Percentiles rank a stretch among this genome's conserved stretches.
These are phyloP conservation scores for Irpex rosettiformis DNA, from an alignment of 1,284 basidiomycete genomes.

Conservation along the genomic window DNA sequence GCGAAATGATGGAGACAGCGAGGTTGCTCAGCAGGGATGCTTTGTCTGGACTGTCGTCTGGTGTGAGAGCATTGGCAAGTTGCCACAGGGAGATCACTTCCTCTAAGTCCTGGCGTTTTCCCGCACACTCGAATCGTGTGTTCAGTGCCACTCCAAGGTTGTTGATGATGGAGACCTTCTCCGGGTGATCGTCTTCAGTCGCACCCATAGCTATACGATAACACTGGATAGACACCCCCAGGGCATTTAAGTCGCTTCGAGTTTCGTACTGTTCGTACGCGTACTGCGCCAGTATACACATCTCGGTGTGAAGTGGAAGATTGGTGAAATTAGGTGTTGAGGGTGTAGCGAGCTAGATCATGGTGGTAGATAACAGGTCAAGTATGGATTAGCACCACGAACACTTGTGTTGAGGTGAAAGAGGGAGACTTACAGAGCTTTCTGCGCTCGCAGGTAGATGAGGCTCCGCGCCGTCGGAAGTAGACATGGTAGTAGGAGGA, in stretches of 20 bases:
- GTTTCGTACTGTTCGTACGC: background rate
- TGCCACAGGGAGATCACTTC: background rate
- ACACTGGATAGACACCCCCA: background rate
- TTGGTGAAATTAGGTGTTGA: too few relatives aligned
- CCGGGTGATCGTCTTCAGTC: background rate
- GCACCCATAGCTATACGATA: background rate
- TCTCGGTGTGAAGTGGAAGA: too few relatives aligned
- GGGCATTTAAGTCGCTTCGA: background rate
- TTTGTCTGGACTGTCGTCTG: background rate
- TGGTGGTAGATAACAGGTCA: too few relatives aligned
- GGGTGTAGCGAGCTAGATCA: too few relatives aligned
- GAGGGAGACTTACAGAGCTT: too few relatives aligned
- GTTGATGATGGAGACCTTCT: background rate
- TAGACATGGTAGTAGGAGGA: too few relatives aligned
- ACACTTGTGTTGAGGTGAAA: too few relatives aligned
- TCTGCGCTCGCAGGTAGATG: too few relatives aligned
- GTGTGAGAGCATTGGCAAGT: background rate
- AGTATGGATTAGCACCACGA: too few relatives aligned
- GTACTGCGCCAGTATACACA: background rate
- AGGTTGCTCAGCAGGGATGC: background rate
- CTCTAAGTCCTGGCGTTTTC: background rate
- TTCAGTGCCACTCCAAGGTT: background rate
- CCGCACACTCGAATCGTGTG: background rate
- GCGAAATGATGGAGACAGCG: background rate
- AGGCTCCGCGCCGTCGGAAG: too few relatives aligned